Evolutionary conservation across 768 basidiomycete genomes (phyloP).

Genomic region (Chiua virens): DNA sequence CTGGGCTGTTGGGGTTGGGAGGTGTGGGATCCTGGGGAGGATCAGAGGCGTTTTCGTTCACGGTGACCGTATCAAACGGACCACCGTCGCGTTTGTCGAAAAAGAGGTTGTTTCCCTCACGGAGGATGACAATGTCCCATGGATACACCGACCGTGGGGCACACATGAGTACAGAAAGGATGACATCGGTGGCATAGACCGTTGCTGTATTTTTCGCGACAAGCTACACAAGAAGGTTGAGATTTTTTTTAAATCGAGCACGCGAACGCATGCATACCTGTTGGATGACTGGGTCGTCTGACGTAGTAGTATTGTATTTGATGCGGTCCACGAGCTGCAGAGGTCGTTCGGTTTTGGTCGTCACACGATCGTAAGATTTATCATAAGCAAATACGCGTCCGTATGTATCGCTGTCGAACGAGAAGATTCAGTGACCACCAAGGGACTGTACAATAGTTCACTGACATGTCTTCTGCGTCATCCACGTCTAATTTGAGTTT

Average conservation of each 20-base stretch:
- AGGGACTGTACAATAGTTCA: conserved; percentile 1
- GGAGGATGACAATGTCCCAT: conserved; percentile 96
- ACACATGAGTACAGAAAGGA: conserved; percentile 94
- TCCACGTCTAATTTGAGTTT: conserved; percentile 95
- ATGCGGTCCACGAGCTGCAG: conserved; percentile 92
- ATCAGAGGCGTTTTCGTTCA: conserved; percentile 98
- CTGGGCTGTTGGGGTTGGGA: conserved; percentile 73
- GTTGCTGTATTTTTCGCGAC: conserved; percentile 78
- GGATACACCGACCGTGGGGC: conserved; percentile 94
- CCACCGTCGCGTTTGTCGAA: conserved; percentile 98
- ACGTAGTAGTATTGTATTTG: conserved; percentile 96
- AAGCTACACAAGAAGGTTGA: conserved; percentile 48
- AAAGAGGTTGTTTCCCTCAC: conserved; percentile 91
- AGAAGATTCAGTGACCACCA: conserved; percentile 6
- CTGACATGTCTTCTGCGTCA: conserved; percentile 86
- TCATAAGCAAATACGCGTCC: conserved; percentile 93
- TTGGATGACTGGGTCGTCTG: conserved; percentile 96
- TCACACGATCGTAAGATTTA: conserved; percentile 92
- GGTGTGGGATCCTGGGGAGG: conserved; percentile 83
- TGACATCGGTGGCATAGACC: conserved; percentile 93
- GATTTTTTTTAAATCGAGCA: conserved; percentile 1
- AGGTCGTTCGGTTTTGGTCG: conserved; percentile 88
- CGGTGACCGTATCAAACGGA: conserved; percentile 94
- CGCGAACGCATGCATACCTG: conserved; percentile 49
- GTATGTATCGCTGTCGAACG: conserved; percentile 64